phyloP scores from a whole-genome alignment of 1,284 basidiomycete species.

The Rhodofomes roseus region DNA sequence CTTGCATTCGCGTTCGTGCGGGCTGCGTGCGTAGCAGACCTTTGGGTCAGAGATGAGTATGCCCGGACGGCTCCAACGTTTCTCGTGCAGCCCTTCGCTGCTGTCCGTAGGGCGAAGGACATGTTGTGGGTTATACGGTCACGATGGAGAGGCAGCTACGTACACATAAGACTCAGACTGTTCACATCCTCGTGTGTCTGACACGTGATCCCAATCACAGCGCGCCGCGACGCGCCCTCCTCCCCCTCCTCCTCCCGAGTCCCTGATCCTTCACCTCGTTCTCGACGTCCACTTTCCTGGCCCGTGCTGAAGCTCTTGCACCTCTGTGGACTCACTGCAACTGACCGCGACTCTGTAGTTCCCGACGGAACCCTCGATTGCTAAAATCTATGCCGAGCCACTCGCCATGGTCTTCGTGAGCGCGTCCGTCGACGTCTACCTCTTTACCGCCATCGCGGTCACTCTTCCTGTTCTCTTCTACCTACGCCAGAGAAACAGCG shows the following conservation, averaged over 20 bases:
- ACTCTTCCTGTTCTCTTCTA: conserved; percentile 17
- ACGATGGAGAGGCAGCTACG: not conserved
- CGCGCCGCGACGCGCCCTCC: no score
- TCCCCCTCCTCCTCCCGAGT: no score
- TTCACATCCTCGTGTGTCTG: no score
- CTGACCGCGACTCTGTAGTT: no score
- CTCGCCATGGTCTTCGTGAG: conserved; percentile 23
- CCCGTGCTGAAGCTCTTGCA: no score
- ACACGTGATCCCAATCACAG: not conserved
- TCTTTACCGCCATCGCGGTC: conserved; percentile 21
- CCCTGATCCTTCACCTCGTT: not conserved
- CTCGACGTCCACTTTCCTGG: not conserved
- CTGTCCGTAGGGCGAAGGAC: not conserved
- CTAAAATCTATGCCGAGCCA: not conserved
- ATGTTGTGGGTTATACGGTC: not conserved
- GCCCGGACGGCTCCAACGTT: not conserved
- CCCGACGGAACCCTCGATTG: not conserved
- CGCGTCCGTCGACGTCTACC: conserved; percentile 25
- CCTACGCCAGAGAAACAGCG: conserved; percentile 13
- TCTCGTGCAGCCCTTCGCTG: not conserved
- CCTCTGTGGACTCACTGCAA: no score
- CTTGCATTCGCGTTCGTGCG: not conserved
- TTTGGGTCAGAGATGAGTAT: not conserved
- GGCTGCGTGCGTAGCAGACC: not conserved
- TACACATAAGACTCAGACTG: not conserved